Evolutionary conservation across 345 rosid genomes (phyloP).

Genomic region (Angophora floribunda): DNA sequence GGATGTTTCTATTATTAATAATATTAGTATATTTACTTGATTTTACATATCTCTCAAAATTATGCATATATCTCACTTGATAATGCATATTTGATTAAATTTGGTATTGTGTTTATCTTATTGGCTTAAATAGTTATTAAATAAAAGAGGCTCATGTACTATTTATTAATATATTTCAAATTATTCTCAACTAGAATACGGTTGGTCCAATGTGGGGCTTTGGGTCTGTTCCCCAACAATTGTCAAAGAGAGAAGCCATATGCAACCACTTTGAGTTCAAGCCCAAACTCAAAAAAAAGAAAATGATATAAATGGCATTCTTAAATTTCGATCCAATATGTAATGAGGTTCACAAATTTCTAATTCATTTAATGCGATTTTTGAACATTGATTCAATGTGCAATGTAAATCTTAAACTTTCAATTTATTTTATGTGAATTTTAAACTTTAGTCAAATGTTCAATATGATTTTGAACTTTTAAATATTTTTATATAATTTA

Average conservation of each 20-base stretch:
- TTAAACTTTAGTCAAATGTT: not conserved
- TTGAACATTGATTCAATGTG: not conserved
- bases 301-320: not conserved
- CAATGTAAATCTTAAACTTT: not conserved
- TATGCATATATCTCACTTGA: not conserved
- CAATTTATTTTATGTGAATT: not conserved
- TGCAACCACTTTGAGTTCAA: not conserved
- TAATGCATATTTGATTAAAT: not conserved
- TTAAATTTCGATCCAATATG: not conserved
- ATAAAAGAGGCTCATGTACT: not conserved
- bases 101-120: too few relatives aligned
- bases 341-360: fast-evolving
- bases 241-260: not conserved
- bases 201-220: not conserved
- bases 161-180: too few relatives aligned
- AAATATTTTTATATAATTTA: too few relatives aligned
- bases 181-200: not conserved
- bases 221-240: not conserved
- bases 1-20: too few relatives aligned
- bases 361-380: not conserved
- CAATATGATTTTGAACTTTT: not conserved
- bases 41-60: not conserved
- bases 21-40: too few relatives aligned
- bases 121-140: not conserved
- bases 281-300: not conserved